Percentiles rank a stretch among this genome's conserved stretches.
phyloP scores from a whole-genome alignment of 371 early-diverging fungal genomes.

The Coemansia sp. region DNA sequence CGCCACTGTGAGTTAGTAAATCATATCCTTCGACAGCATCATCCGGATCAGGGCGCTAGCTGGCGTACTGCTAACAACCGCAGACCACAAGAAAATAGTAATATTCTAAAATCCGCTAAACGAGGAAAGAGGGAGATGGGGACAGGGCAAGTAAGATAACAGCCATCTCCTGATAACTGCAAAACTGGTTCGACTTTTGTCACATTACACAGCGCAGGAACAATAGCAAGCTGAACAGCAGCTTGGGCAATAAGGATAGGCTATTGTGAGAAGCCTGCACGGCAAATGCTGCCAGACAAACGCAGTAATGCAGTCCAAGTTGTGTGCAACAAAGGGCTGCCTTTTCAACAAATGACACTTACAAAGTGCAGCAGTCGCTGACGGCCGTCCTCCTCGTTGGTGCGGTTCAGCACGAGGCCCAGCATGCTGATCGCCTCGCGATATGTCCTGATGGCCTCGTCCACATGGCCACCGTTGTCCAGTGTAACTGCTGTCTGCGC shows the following conservation, averaged over 20 bases:
- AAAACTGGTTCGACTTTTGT: neutral
- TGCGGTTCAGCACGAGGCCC: slow-evolving; percentile 51
- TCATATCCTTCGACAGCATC: neutral
- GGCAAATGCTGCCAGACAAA: neutral
- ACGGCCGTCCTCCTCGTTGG: slow-evolving; percentile 51
- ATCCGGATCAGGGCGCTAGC: neutral
- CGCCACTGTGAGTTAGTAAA: neutral
- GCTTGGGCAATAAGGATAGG: neutral
- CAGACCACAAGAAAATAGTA: neutral
- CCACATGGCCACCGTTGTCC: slow-evolving; percentile 53
- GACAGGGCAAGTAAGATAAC: neutral
- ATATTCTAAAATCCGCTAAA: neutral
- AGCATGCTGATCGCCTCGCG: slow-evolving; percentile 54
- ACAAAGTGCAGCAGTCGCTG: slow-evolving; percentile 53
- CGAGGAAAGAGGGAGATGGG: neutral
- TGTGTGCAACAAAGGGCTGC: slow-evolving; percentile 2
- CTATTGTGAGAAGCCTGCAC: slow-evolving; percentile 7
- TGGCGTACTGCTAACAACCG: slow-evolving; percentile 1
- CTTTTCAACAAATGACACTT: slow-evolving; percentile 27
- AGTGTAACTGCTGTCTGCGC: slow-evolving; percentile 53
- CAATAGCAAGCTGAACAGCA: slow-evolving; percentile 1
- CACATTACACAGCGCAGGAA: slow-evolving; percentile 1
- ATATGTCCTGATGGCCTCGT: slow-evolving; percentile 52
- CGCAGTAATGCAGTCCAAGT: slow-evolving; percentile 11
- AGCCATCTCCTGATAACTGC: slow-evolving; percentile 2